Conservation (phyloP, 2,329 filamentous ascomycete species). For the Ceratocystis cubensis region DNA sequence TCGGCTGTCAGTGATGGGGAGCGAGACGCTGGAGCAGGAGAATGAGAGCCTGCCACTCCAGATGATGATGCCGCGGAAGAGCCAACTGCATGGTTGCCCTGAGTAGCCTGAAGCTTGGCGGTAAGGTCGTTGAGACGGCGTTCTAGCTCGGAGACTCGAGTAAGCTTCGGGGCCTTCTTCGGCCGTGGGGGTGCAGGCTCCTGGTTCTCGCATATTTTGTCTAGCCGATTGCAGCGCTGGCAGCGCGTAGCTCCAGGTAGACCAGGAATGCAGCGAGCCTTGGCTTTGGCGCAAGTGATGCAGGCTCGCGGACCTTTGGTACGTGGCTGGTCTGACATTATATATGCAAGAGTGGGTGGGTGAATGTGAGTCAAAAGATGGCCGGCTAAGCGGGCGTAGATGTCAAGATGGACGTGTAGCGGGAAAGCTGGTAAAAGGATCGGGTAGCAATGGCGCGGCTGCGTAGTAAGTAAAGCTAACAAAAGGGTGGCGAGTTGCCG, state of each 20-base stretch:
- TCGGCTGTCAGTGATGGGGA: background rate
- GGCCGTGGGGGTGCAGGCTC: slow-evolving; percentile 37
- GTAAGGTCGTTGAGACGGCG: slow-evolving; percentile 39
- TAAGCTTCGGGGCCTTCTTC: slow-evolving; percentile 37
- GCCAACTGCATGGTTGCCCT: background rate
- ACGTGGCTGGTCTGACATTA: slow-evolving; percentile 11
- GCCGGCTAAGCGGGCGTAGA: background rate
- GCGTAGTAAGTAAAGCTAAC: background rate
- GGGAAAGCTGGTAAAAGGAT: background rate
- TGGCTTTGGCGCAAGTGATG: slow-evolving; percentile 40
- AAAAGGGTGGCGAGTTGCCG: background rate
- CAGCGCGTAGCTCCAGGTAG: slow-evolving; percentile 32
- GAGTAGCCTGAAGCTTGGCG: slow-evolving; percentile 29
- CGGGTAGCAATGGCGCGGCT: background rate
- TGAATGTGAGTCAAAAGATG: background rate
- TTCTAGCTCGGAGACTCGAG: slow-evolving; percentile 39
- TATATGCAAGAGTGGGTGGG: background rate
- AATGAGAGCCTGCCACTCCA: background rate
- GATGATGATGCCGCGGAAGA: background rate
- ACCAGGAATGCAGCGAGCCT: slow-evolving; percentile 37
- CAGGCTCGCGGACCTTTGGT: slow-evolving; percentile 38
- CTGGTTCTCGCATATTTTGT: slow-evolving; percentile 37
- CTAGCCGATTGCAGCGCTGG: slow-evolving; percentile 38
- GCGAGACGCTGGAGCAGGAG: background rate
- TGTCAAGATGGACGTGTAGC: background rate